Evolutionary conservation across 768 basidiomycete genomes (phyloP).

Genomic region (Hericium rajendrae): DNA sequence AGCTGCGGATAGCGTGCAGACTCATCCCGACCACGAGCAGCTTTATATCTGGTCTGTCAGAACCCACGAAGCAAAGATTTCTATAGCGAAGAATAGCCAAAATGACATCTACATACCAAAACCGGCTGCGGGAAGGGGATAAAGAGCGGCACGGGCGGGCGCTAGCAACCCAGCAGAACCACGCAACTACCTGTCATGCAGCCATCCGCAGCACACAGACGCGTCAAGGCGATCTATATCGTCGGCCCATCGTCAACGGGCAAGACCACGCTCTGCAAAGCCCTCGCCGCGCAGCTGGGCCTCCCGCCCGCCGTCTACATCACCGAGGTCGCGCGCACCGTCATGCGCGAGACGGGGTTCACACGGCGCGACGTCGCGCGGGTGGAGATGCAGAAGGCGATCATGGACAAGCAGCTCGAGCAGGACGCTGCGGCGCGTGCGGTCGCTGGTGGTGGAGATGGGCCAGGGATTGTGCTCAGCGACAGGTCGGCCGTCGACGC

Average conservation of each 20-base stretch:
- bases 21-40: neutral
- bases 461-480: conserved; percentile 33
- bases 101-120: no score
- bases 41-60: neutral
- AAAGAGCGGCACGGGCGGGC: no score
- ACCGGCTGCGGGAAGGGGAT: no score
- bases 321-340: conserved; percentile 50
- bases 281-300: conserved; percentile 33
- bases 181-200: no score
- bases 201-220: neutral
- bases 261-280: conserved; percentile 59
- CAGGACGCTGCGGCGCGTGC: conserved; percentile 26
- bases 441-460: neutral
- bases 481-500: conserved; percentile 62
- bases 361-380: conserved; percentile 39
- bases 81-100: no score
- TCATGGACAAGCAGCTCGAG: conserved; percentile 46
- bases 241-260: conserved; percentile 42
- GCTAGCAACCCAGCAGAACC: no score
- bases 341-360: conserved; percentile 46
- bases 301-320: conserved; percentile 31
- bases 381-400: conserved; percentile 53
- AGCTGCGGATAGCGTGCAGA: neutral
- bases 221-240: conserved; percentile 15
- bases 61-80: neutral